Conservation (phyloP, 805 yeast species). For the Barnettozyma botsteinii region DNA sequence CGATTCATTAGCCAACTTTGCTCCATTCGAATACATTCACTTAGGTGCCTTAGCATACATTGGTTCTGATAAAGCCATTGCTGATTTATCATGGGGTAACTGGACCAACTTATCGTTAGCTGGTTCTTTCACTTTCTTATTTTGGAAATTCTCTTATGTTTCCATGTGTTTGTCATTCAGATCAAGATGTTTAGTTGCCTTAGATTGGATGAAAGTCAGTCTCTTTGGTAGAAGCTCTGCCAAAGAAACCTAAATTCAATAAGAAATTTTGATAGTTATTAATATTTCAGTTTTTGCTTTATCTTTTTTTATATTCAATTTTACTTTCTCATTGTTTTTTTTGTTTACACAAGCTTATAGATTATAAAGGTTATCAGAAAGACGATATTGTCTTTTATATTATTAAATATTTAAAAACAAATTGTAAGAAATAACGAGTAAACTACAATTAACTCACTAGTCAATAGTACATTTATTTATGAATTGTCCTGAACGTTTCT, state of each 20-base stretch:
- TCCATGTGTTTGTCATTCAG: slow-evolving; percentile 84
- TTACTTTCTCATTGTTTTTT: too few relatives aligned
- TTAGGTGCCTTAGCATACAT: slow-evolving; percentile 91
- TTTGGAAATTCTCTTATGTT: slow-evolving; percentile 91
- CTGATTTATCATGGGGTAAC: slow-evolving; percentile 76
- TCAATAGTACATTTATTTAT: too few relatives aligned
- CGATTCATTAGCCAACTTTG: slow-evolving; percentile 37
- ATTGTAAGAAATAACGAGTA: too few relatives aligned
- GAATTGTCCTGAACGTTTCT: too few relatives aligned
- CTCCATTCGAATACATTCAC: slow-evolving; percentile 73
- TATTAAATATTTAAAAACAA: too few relatives aligned
- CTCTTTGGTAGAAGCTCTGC: slow-evolving; percentile 92
- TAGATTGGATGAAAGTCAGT: slow-evolving; percentile 86
- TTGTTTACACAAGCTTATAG: too few relatives aligned
- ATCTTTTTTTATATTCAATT: too few relatives aligned
- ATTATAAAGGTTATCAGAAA: too few relatives aligned
- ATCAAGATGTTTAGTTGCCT: slow-evolving; percentile 76
- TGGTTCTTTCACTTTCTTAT: slow-evolving; percentile 80
- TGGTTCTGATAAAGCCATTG: slow-evolving; percentile 91
- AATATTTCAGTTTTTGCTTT: background rate
- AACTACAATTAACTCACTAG: too few relatives aligned
- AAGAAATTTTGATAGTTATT: background rate
- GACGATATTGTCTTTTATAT: too few relatives aligned
- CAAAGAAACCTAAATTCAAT: slow-evolving; percentile 42
- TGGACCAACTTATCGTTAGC: slow-evolving; percentile 82